Percentiles rank a stretch among this genome's conserved stretches.
phyloP scores from a whole-genome alignment of 371 early-diverging fungal genomes.

The Rhizopus delemar region DNA sequence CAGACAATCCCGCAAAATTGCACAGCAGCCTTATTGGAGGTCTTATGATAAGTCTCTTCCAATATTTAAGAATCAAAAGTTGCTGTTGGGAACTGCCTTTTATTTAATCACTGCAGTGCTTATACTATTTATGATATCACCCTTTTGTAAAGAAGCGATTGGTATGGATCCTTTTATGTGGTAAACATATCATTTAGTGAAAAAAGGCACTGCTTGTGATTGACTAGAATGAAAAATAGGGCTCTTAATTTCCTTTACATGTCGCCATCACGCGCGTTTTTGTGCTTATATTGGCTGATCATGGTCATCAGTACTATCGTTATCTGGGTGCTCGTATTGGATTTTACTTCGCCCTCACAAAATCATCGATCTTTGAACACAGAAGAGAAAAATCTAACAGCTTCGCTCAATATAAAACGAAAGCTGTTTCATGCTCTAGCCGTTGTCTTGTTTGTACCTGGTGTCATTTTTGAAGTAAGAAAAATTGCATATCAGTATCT shows the following conservation, averaged over 20 bases:
- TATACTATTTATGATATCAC: slow-evolving; percentile 49
- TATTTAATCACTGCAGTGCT: slow-evolving; percentile 41
- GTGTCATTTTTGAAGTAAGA: slow-evolving; percentile 69
- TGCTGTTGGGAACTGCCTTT: slow-evolving; percentile 38
- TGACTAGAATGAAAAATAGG: slow-evolving; percentile 30
- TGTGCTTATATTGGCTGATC: slow-evolving; percentile 64
- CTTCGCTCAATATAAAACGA: slow-evolving; percentile 67
- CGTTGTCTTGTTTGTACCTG: background rate
- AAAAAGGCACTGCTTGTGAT: background rate
- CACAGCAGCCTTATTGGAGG: slow-evolving; percentile 54
- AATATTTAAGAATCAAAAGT: slow-evolving; percentile 22
- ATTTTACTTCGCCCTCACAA: slow-evolving; percentile 36
- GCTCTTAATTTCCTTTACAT: slow-evolving; percentile 54
- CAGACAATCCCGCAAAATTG: slow-evolving; percentile 49
- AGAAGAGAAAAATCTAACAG: slow-evolving; percentile 44
- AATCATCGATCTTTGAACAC: slow-evolving; percentile 20
- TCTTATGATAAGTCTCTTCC: slow-evolving; percentile 7
- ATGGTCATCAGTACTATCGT: slow-evolving; percentile 57
- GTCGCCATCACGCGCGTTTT: slow-evolving; percentile 44
- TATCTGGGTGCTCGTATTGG: slow-evolving; percentile 54
- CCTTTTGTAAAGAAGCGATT: slow-evolving; percentile 47
- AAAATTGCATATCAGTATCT: slow-evolving; percentile 17
- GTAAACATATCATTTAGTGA: slow-evolving; percentile 26
- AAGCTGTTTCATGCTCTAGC: slow-evolving; percentile 70
- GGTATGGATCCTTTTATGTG: slow-evolving; percentile 63